Base-by-base conservation (phyloP, 768 basidiomycete genomes). In the Tulasnella sp. region DNA sequence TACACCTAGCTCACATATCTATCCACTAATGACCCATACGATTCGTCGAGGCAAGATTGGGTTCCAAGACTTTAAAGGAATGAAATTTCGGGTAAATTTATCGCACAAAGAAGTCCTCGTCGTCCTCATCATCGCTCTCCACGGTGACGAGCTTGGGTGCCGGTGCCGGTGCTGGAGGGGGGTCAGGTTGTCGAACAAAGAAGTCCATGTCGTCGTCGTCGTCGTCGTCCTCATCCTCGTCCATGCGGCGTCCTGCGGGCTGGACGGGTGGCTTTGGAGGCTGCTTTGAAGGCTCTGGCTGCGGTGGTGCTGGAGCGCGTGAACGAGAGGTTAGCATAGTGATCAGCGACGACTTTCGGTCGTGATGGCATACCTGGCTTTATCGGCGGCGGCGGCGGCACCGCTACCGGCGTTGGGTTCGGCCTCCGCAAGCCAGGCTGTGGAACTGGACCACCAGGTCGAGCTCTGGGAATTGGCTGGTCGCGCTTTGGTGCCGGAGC, bases 11-110 rank as follows among this genome's bases (percentile, higher is more conserved):
- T 51, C 70, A 37, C n/a, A 5, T 67, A 67, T 67, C 26, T 35
- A 67, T 67, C 61, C 61, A 67, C 61, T 67, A 67, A 67, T 67
- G 61, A 67, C 61, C 61, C 61, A 67, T 67, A 67, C 61, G 26
- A 15, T 5, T 26, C 26, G 61, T 67, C 61, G 61, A 67, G 61
- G 61, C 61, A 67, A 67, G 9, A 67, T 13, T 67, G 61, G 61
- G 61, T 32, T 67, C 61, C 29, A 67, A 67, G 61, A 67, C 61
- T 35, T 2, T 51, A n/a, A n/a, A 20, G 23, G 51, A 20, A 11
- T 51, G 51, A 5, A n/a, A n/a, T 18, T 67, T 35, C 61, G 32
- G 15, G 10, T 18, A 67, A 32, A 11, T 35, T 67, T 29, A 67
- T 67, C 61, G 29, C 61, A 67, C 61, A 35, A 67, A 35, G 61